Base-by-base conservation (phyloP, 2,329 filamentous ascomycete species). In the Albifimbria verrucaria region DNA sequence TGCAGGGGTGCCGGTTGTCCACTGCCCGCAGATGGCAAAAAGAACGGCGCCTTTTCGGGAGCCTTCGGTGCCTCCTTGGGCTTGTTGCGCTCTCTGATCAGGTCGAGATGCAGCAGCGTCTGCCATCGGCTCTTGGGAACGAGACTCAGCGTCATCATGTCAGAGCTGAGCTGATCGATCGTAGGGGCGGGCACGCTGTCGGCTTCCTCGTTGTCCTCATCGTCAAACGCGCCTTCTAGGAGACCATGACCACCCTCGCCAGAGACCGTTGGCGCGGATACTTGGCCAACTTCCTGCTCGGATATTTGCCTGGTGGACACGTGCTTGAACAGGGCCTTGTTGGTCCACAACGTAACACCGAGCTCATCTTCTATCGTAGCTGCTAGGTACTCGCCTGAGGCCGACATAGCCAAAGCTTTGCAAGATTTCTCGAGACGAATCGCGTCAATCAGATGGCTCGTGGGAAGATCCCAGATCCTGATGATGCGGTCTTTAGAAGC, bases 341-440 rank as follows among this genome's bases (percentile, higher is more conserved):
- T 99, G 21, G 90, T 97, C 93, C 94, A 99, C 47, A 99, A 83
- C 60, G 90, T 87, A n/a, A 99, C 87, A 12, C 94, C 94, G 1
- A 96, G 82, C 57, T 87, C 85, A 53, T 88, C 89, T 51, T 91
- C 85, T 50, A 92, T 86, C 0, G 92, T 88, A 3, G 92, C 94
- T 3, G 94, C 94, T n/a, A 99, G 81, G 63, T 92, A 97, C 65
- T 99, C 94, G 15, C 93, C 94, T 0, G 91, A 96, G 1, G 80
- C 79, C 0, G 94, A 96, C 77, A 97, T 96, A 7, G 92, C 85
- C 12, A 99, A 77, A 2, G 91, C 87, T 17, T 86, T 94, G 68
- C 92, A 96, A 11, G 87, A 86, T 51, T 82, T 88, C 52, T 86
- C 84, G 5, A 95, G 82, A 53, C 85, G 85, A 72, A 99, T 92